Conservation (phyloP, 306 rosid genomes). For the Trifolium repens region DNA sequence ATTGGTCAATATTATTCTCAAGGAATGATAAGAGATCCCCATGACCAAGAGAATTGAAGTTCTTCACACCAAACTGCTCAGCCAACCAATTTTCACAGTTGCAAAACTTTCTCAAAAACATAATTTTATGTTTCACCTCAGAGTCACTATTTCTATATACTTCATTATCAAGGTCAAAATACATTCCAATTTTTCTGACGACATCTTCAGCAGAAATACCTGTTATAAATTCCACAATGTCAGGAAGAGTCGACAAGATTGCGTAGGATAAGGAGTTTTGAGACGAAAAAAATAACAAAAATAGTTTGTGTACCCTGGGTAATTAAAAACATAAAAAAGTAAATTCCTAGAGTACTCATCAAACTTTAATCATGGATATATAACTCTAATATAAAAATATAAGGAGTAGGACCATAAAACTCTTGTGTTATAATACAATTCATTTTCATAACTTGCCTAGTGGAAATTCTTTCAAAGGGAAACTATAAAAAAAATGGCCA, state of each 20-base stretch:
- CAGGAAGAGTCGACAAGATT: constrained; percentile 34
- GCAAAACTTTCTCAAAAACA: constrained; percentile 63
- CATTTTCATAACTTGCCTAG: constrained; percentile 19
- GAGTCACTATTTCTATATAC: constrained; percentile 41
- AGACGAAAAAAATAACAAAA: background rate
- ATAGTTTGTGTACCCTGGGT: background rate
- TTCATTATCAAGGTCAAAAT: constrained; percentile 59
- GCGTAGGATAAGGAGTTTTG: constrained; percentile 2
- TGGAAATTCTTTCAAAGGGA: constrained; percentile 19
- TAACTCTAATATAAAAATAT: constrained; percentile 22
- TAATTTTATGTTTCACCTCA: constrained; percentile 44
- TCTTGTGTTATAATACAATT: constrained; percentile 10
- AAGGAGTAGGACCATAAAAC: constrained; percentile 11
- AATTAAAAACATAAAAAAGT: constrained; percentile 26
- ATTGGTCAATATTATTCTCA: constrained; percentile 59
- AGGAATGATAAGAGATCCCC: constrained; percentile 74
- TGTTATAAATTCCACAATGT: constrained; percentile 40
- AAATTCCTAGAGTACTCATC: constrained; percentile 1
- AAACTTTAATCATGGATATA: constrained; percentile 2
- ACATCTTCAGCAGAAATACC: constrained; percentile 72
- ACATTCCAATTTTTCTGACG: constrained; percentile 57
- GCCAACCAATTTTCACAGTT: constrained; percentile 76
- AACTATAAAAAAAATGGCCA: constrained; percentile 14
- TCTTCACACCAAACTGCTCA: constrained; percentile 67
- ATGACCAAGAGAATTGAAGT: constrained; percentile 74